Percentiles rank a stretch among this genome's conserved stretches.
These are phyloP conservation scores for Cadophora malorum DNA, from an alignment of 2,329 filamentous ascomycete species.

Conservation along the genomic window DNA sequence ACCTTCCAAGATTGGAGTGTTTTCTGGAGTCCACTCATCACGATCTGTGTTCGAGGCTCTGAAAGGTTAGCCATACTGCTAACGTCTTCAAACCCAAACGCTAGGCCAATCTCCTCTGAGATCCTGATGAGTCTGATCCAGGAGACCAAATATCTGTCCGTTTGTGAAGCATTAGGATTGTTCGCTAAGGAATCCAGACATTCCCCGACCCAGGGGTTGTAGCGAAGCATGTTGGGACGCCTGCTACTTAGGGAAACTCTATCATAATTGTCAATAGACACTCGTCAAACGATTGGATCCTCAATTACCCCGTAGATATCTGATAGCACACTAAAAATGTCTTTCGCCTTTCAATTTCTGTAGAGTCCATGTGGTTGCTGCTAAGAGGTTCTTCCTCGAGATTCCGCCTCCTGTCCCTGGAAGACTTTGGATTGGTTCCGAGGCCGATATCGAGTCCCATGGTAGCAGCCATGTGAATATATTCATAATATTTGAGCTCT, in stretches of 20 bases:
- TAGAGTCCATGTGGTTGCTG: constrained; percentile 19
- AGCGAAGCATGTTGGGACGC: constrained; percentile 50
- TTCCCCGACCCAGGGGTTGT: constrained; percentile 49
- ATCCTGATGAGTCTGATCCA: constrained; percentile 51
- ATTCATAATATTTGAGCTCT: constrained; percentile 54
- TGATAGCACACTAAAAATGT: constrained; percentile 48
- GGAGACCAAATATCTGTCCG: constrained; percentile 47
- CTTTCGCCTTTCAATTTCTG: constrained; percentile 46
- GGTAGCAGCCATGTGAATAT: constrained; percentile 55
- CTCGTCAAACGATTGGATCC: background rate
- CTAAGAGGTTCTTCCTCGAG: constrained; percentile 5
- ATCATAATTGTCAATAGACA: background rate
- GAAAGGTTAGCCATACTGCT: constrained; percentile 52
- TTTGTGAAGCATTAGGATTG: constrained; percentile 42
- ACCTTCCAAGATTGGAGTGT: constrained; percentile 53
- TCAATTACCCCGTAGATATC: constrained; percentile 42
- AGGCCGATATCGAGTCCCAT: constrained; percentile 48
- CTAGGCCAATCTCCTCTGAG: constrained; percentile 58
- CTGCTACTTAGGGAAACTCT: constrained; percentile 50
- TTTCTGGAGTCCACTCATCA: constrained; percentile 57
- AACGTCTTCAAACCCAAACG: constrained; percentile 54
- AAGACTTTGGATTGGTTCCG: constrained; percentile 32
- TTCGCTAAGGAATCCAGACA: constrained; percentile 49
- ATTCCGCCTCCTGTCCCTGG: constrained; percentile 24
- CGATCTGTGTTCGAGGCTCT: constrained; percentile 58